Conservation (phyloP, 2,329 filamentous ascomycete genomes). For the Nemania sp. region DNA sequence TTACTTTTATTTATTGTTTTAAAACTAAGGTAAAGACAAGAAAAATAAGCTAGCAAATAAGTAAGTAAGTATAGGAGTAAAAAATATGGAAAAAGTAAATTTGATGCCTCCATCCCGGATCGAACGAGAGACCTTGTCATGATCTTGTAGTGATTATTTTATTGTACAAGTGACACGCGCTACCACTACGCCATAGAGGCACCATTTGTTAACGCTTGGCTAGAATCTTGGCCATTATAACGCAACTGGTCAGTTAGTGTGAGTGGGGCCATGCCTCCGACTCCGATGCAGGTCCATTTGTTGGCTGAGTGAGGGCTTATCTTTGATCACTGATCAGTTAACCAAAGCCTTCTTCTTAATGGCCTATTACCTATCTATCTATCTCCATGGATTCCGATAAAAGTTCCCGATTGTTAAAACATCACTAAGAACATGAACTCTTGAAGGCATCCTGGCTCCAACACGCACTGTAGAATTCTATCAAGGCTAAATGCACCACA, state of each 20-base stretch:
- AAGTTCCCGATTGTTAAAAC: too few relatives aligned
- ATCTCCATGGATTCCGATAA: too few relatives aligned
- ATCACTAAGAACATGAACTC: too few relatives aligned
- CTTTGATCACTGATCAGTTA: background rate
- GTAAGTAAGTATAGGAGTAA: too few relatives aligned
- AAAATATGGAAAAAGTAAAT: conserved; percentile 1
- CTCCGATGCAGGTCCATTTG: too few relatives aligned
- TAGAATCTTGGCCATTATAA: background rate
- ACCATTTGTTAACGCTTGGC: background rate
- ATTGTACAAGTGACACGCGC: conserved; percentile 42
- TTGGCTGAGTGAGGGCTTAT: background rate
- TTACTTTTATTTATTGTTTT: too few relatives aligned
- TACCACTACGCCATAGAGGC: conserved; percentile 44
- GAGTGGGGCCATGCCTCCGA: too few relatives aligned
- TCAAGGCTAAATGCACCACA: background rate
- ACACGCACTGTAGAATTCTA: background rate
- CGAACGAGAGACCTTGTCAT: conserved; percentile 44
- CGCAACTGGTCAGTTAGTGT: background rate
- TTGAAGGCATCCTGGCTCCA: too few relatives aligned
- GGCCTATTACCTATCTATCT: background rate
- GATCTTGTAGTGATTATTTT: conserved; percentile 8
- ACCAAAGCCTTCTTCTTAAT: background rate
- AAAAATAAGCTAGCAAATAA: too few relatives aligned
- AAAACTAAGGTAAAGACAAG: too few relatives aligned
- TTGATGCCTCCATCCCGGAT: conserved; percentile 41